Conservation (phyloP, 2,329 filamentous ascomycete genomes). For the Diaporthe sp. region DNA sequence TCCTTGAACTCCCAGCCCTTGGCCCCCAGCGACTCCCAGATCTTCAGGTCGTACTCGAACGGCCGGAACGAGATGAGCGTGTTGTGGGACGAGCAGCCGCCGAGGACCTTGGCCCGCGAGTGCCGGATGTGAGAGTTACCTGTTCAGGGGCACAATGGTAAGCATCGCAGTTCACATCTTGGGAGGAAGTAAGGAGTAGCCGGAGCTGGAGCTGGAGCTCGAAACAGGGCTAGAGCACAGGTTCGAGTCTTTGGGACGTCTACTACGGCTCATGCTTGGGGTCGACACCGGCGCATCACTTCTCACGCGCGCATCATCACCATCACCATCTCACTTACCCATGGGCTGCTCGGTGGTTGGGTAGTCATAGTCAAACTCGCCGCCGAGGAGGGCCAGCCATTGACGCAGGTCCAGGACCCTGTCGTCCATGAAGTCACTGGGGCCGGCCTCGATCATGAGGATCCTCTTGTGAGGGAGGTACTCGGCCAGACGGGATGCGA, state of each 20-base stretch:
- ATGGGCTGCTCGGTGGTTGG: slow-evolving; percentile 90
- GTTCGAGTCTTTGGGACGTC: background rate
- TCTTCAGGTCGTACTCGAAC: slow-evolving; percentile 88
- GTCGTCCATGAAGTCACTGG: slow-evolving; percentile 90
- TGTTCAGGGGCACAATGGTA: slow-evolving; percentile 48
- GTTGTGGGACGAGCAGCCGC: slow-evolving; percentile 94
- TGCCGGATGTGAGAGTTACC: slow-evolving; percentile 94
- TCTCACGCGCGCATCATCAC: background rate
- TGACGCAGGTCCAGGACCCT: slow-evolving; percentile 88
- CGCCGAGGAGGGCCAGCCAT: slow-evolving; percentile 87
- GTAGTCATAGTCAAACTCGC: slow-evolving; percentile 93
- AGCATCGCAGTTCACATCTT: slow-evolving; percentile 34
- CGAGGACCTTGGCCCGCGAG: slow-evolving; percentile 91
- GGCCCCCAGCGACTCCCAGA: slow-evolving; percentile 87
- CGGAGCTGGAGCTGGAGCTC: background rate
- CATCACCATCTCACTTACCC: slow-evolving; percentile 56
- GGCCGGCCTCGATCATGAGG: slow-evolving; percentile 88
- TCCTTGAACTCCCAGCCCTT: slow-evolving; percentile 89
- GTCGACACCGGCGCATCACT: background rate
- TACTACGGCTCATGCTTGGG: background rate
- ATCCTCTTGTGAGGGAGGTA: slow-evolving; percentile 87
- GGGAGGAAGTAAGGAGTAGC: background rate
- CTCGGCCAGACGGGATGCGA: slow-evolving; percentile 83
- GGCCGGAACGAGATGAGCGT: slow-evolving; percentile 93
- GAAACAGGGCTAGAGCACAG: background rate